Evolutionary conservation across 2,329 filamentous ascomycete species (phyloP), one percentile per base, ranked within the genome.

Genomic region (Onygenales sp.): DNA sequence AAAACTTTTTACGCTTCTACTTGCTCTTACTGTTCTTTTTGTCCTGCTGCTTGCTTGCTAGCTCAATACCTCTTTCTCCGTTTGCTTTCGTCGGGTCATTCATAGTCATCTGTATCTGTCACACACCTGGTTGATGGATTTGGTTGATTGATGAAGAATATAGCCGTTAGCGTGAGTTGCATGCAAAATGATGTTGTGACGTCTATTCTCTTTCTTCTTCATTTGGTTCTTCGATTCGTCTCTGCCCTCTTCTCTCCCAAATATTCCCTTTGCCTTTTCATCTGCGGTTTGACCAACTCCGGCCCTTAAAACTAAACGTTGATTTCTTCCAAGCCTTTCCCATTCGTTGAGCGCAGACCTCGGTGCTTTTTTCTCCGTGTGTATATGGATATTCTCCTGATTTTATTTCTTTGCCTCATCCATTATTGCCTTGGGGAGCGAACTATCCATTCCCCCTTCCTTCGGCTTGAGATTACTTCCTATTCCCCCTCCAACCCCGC

Each of bases 341-440:
- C 21, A 27, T 27, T 27, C 5, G 21, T 3, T 5, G 21, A 4
- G 21, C 21, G 21, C 21, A 27, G 21, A 27, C 3, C 21, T 27
- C 3, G 21, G 21, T 46, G 43, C 32, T 43, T 56, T 59, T 55
- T 57, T 66, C 66, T 32, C 11, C 9, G 7, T 69, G 60, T 72
- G 70, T 72, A 72, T 66, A 72, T 72, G 69, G 68, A 61, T 49
- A 54, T 61, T 68, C 67, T 63, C 60, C 67, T 66, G 63, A 65
- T 64, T 63, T 65, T 66, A 61, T 62, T 63, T 64, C 46, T 53
- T 59, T 60, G 17, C 61, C 57, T 57, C 43, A 57, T 59, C 57
- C 51, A 58, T 54, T 55, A 56, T 57, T 54, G 59, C 21, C 21
- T 27, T 27, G 5, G 21, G 21, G 21, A 4, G 21, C 5, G 21